Base-by-base conservation (phyloP, 257 asterid genomes). In the Solanum clarkiae region DNA sequence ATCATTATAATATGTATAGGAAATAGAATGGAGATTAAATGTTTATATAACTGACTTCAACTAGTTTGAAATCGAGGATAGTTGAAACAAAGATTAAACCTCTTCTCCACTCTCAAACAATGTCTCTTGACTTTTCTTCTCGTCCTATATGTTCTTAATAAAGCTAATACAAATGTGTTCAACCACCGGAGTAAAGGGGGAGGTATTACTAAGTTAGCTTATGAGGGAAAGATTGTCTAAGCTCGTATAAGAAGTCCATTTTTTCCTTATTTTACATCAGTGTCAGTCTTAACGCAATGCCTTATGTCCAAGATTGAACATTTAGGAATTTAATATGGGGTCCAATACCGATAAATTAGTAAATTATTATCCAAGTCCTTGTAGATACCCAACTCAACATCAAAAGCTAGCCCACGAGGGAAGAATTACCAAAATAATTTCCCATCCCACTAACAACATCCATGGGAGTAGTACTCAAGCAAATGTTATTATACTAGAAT, bases 341-440 rank as follows among this genome's bases (percentile, higher is more conserved):
- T 24, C 13, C 20, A 57, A 57, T 12, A 8, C 8, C 6, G 20
- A 0, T 57, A 57, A 20, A 18, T 36, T 32, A 32, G 3, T 32
- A 32, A 32, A 32, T 32, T 32, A 36, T 36, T 36, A 4, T 36
- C 1, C 6, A 36, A 36, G 6, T 36, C 1, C 42, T 3, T 36
- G 42, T 36, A 36, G 42, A 36, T 4, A 36, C 6, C 1, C 42
- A 36, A 36, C 13, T 18, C 13, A 20, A 57, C 9, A 13, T 57
- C 13, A 9, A 57, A 57, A 57, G 20, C 1, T 20, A 57, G 10
- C 4, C 4, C 0, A 20, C 1, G 11, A 56, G 0, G 0, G 0
- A 56, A 56, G 9, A 56, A 56, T 17, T 56, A 2, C 8, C n/a
- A 36, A 36, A 5, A 36, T 36, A 36, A 36, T 36, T 36, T 5